Conservation (phyloP, 2,329 filamentous ascomycete genomes). For the Hortaea werneckii region DNA sequence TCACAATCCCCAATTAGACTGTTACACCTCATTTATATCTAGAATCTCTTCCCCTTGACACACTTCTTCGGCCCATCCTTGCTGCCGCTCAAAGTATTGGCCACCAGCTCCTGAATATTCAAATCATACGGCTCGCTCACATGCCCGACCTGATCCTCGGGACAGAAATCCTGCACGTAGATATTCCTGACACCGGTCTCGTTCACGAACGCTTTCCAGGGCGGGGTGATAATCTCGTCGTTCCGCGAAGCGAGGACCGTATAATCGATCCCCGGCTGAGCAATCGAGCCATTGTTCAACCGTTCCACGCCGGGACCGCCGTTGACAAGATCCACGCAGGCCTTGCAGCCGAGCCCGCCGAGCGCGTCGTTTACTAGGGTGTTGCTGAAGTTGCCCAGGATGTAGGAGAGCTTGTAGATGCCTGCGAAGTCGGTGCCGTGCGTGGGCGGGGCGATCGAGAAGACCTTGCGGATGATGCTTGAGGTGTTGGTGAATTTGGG, state of each 20-base stretch:
- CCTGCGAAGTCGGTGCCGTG: constrained; percentile 13
- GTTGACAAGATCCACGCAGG: constrained; percentile 12
- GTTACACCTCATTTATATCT: too few relatives aligned
- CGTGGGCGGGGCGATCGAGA: too few relatives aligned
- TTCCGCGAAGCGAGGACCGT: constrained; percentile 12
- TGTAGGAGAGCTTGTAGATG: too few relatives aligned
- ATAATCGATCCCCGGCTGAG: constrained; percentile 10
- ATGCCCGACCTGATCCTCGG: constrained; percentile 12
- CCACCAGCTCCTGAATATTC: constrained; percentile 15
- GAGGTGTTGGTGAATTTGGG: constrained; percentile 12
- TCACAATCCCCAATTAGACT: too few relatives aligned
- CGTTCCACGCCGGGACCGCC: constrained; percentile 7
- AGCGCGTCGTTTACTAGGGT: constrained; percentile 5
- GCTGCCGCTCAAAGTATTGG: constrained; percentile 11
- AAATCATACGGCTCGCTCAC: constrained; percentile 15
- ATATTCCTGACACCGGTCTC: constrained; percentile 14
- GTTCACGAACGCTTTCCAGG: constrained; percentile 11
- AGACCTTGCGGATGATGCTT: too few relatives aligned
- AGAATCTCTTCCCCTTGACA: too few relatives aligned
- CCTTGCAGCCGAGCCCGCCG: constrained; percentile 9
- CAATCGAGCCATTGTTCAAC: constrained; percentile 11
- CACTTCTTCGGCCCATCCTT: constrained; percentile 9
- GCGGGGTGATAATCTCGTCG: constrained; percentile 17
- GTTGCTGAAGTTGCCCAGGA: constrained; percentile 9
- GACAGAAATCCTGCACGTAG: constrained; percentile 15